A percentile compares a stretch with the other conserved stretches of the same genome.
Conservation (phyloP, 768 basidiomycete genomes). For the Mycena vitilis region DNA sequence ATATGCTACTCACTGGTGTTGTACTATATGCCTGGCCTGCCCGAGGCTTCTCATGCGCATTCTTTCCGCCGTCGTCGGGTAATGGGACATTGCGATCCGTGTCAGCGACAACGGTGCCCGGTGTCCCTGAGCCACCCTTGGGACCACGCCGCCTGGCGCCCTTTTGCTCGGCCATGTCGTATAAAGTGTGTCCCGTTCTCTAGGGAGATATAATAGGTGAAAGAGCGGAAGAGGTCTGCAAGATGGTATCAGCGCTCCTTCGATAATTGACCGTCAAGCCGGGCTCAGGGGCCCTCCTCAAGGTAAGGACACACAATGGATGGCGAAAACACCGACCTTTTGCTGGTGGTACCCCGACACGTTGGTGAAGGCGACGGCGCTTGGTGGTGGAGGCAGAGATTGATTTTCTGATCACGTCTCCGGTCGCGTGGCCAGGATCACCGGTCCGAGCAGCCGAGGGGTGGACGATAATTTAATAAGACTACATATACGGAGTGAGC, state of each 20-base stretch:
- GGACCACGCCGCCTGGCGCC: conserved; percentile 14
- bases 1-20: conserved; percentile 49
- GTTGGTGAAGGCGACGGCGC: conserved; percentile 7
- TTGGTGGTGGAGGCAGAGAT: conserved; percentile 1
- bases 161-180: conserved; percentile 15
- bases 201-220: conserved; percentile 13
- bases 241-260: conserved; percentile 10
- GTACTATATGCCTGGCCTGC: conserved; percentile 18
- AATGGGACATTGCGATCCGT: not conserved
- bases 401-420: conserved; percentile 17
- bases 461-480: too few relatives aligned
- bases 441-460: not conserved
- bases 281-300: not conserved
- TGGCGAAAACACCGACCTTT: not conserved
- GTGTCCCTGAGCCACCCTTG: not conserved
- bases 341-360: conserved; percentile 28
- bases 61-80: conserved; percentile 22
- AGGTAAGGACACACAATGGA: not conserved
- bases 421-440: conserved; percentile 6
- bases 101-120: not conserved
- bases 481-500: too few relatives aligned
- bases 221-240: conserved; percentile 31
- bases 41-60: conserved; percentile 13
- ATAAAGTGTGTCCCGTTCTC: not conserved
- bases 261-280: not conserved